Base-by-base conservation (phyloP, 768 basidiomycete genomes). In the Hericium erinaceus region DNA sequence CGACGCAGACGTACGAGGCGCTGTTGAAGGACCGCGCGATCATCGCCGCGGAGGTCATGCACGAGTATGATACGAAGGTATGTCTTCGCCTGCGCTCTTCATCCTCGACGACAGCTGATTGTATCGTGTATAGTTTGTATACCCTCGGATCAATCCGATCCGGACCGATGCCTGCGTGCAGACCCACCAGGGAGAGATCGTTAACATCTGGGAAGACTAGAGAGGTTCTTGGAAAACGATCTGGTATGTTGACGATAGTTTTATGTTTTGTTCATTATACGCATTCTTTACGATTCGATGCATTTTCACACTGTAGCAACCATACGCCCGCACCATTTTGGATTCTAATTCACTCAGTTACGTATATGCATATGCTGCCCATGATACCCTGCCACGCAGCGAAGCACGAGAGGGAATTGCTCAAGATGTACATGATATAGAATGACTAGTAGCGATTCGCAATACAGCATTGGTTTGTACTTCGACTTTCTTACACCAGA, bases 171-270 rank as follows among this genome's bases (percentile, higher is more conserved):
- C 82, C 1, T 83, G 85, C 3, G 86, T 90, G 26, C 91, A 90
- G 89, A 93, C 91, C 2, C 84, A 91, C 68, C 77, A 93, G 65
- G 80, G 87, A 1, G 91, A 93, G 75, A 77, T 89, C 60, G 79
- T 89, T 9, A 76, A 80, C 61, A 52, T 57, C n/a, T 26, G 49
- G 41, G 41, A 57, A 57, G 20, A 59, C 54, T 55, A 48, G 52
- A n/a, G 33, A 33, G 9, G 28, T 33, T 7, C 9, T 33, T 33
- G 7, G 33, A 33, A 26, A 33, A 33, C 6, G 33, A 33, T 33
- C 33, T 33, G 9, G 5, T 33, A 33, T 33, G 33, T 33, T 33
- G 33, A 33, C 33, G 33, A 33, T 8, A 33, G n/a, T 5, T 2
- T 33, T 33, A 33, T 8, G 44, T 46, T 46, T 46, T 22, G 16